Conservation (phyloP, 441 rosid genomes). For the Eugenia klotzschiana region DNA sequence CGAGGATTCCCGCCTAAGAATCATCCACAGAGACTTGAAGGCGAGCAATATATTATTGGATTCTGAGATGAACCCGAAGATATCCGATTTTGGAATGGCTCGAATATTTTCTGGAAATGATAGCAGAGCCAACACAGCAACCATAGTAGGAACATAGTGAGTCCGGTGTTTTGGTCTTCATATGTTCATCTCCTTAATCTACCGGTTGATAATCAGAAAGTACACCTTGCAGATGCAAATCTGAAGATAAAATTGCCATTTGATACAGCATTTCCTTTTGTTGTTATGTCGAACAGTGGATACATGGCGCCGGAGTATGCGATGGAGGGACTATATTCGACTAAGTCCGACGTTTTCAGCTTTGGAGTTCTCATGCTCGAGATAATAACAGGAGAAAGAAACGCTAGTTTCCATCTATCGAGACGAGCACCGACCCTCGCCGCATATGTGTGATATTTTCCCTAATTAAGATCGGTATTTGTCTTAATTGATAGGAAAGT, state of each 20-base stretch:
- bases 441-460: slow-evolving; percentile 12
- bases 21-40: slow-evolving; percentile 18
- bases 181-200: background rate
- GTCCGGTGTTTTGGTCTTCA: background rate
- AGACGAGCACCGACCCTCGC: slow-evolving; percentile 5
- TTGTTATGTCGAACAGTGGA: slow-evolving; percentile 9
- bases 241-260: background rate
- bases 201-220: background rate
- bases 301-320: slow-evolving; percentile 40
- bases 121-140: slow-evolving; percentile 6
- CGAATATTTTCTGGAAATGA: slow-evolving; percentile 13
- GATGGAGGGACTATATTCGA: slow-evolving; percentile 31
- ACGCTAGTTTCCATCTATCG: slow-evolving; percentile 9
- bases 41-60: slow-evolving; percentile 18
- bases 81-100: slow-evolving; percentile 23
- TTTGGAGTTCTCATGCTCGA: slow-evolving; percentile 34
- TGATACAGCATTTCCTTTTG: background rate
- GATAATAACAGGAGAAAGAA: slow-evolving; percentile 21
- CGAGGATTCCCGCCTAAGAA: slow-evolving; percentile 19
- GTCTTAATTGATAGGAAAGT: background rate
- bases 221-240: background rate
- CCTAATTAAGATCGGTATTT: background rate
- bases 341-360: slow-evolving; percentile 33
- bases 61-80: slow-evolving; percentile 15
- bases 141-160: slow-evolving; percentile 20